Conservation (phyloP, 1,139 yeast genomes). For the Meyerozyma sp. region DNA sequence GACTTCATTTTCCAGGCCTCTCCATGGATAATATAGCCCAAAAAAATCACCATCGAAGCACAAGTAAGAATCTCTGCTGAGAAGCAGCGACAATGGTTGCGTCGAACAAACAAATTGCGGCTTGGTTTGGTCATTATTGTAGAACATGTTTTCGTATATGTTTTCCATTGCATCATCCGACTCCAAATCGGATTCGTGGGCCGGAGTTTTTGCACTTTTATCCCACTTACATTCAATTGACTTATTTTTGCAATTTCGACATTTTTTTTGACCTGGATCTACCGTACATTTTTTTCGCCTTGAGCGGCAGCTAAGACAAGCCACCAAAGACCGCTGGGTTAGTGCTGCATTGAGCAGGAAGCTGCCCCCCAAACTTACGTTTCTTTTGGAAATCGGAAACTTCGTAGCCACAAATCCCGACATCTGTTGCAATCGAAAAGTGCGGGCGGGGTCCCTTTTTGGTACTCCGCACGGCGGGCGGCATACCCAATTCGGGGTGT, state of each 20-base stretch:
- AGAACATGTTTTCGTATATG: slow-evolving; percentile 13
- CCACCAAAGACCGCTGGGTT: slow-evolving; percentile 9
- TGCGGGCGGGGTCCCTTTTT: too few relatives aligned
- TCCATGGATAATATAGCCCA: slow-evolving; percentile 25
- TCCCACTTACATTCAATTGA: slow-evolving; percentile 7
- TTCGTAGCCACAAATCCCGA: slow-evolving; percentile 1
- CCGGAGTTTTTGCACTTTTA: neutral
- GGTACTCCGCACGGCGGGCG: neutral
- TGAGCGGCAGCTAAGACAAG: slow-evolving; percentile 14
- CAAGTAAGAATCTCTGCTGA: slow-evolving; percentile 22
- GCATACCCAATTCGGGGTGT: neutral
- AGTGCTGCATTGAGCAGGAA: neutral
- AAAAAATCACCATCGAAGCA: slow-evolving; percentile 23
- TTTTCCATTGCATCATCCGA: slow-evolving; percentile 3
- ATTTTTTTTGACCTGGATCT: slow-evolving; percentile 5
- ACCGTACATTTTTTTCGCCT: slow-evolving; percentile 12
- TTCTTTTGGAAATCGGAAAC: slow-evolving; percentile 3
- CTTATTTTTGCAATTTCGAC: slow-evolving; percentile 10
- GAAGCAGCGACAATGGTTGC: slow-evolving; percentile 23
- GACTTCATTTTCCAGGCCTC: slow-evolving; percentile 11
- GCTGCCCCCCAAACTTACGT: slow-evolving; percentile 2
- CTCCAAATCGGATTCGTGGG: neutral
- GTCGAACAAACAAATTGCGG: slow-evolving; percentile 24
- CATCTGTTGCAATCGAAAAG: too few relatives aligned
- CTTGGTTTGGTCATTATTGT: slow-evolving; percentile 9